Conservation (phyloP, 805 yeast species). For the Candida pseudoglaebosa region DNA sequence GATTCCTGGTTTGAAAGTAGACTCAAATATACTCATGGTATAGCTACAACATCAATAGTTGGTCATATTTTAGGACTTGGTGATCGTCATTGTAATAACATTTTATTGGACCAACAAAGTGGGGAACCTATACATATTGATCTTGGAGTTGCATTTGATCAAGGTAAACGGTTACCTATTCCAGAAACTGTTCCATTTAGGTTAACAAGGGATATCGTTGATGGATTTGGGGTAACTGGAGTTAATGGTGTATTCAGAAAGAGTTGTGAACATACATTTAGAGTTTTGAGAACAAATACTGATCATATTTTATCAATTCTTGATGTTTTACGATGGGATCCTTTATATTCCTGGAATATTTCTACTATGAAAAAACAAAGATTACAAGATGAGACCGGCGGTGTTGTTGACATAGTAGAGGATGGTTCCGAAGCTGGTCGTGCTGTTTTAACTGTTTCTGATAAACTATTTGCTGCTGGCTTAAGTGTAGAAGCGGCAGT, state of each 20-base stretch:
- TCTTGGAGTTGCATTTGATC: conserved; percentile 94
- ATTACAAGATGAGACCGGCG: conserved; percentile 42
- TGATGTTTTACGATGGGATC: conserved; percentile 88
- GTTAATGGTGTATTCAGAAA: conserved; percentile 70
- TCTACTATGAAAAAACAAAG: conserved; percentile 66
- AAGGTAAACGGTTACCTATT: conserved; percentile 74
- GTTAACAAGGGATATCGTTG: conserved; percentile 80
- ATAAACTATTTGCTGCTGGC: conserved; percentile 61
- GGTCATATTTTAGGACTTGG: conserved; percentile 91
- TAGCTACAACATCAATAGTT: conserved; percentile 80
- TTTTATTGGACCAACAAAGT: conserved; percentile 68
- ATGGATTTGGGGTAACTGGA: conserved; percentile 88
- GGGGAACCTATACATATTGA: conserved; percentile 97
- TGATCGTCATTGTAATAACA: conserved; percentile 90
- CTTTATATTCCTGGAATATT: conserved; percentile 85
- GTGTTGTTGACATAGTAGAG: conserved; percentile 14
- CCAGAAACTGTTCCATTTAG: conserved; percentile 96
- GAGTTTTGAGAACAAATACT: conserved; percentile 59
- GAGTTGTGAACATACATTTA: conserved; percentile 69
- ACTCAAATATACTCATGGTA: conserved; percentile 64
- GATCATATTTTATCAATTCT: conserved; percentile 75
- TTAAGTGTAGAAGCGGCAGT: conserved; percentile 83
- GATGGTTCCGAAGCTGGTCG: conserved; percentile 72
- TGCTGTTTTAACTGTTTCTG: conserved; percentile 70
- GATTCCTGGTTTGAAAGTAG: conserved; percentile 71